phyloP scores from a whole-genome alignment of 192 early-diverging fungal genomes.

The Ramicandelaber brevisporus region DNA sequence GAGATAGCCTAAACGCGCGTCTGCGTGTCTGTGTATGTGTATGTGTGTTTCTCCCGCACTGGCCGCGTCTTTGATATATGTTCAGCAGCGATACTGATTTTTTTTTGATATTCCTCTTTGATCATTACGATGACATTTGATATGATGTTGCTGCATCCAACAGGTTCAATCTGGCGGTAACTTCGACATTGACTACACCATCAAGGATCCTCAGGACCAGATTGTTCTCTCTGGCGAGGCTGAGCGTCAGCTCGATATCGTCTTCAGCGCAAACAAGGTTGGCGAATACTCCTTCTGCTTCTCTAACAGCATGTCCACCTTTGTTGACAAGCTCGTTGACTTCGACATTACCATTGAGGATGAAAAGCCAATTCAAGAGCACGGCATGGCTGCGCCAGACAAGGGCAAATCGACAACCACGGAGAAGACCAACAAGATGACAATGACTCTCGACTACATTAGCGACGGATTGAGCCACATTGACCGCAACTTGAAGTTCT shows the following conservation, averaged over 20 bases:
- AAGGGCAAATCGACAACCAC: too few relatives aligned
- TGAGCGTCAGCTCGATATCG: slow-evolving; percentile 87
- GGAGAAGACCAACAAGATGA: slow-evolving; percentile 26
- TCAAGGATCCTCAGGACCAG: slow-evolving; percentile 43
- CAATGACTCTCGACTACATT: slow-evolving; percentile 28
- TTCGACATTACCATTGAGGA: slow-evolving; percentile 87
- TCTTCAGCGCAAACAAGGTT: slow-evolving; percentile 55
- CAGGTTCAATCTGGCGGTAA: slow-evolving; percentile 92
- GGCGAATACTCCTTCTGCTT: slow-evolving; percentile 98
- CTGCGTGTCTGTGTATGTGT: too few relatives aligned
- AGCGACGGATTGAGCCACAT: slow-evolving; percentile 35
- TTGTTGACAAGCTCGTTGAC: slow-evolving; percentile 84
- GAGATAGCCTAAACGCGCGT: too few relatives aligned
- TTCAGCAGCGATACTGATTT: too few relatives aligned
- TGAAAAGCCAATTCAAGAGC: slow-evolving; percentile 39
- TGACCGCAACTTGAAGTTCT: slow-evolving; percentile 64
- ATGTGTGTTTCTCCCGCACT: too few relatives aligned
- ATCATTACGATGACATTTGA: too few relatives aligned
- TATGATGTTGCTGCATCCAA: too few relatives aligned
- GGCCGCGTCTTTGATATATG: too few relatives aligned
- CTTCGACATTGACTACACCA: slow-evolving; percentile 90
- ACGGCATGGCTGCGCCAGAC: slow-evolving; percentile 21
- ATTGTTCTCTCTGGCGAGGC: slow-evolving; percentile 49
- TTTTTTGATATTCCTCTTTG: too few relatives aligned
- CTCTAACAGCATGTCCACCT: slow-evolving; percentile 80